phyloP scores from a whole-genome alignment of 2,329 filamentous ascomycete species.

The Phialophora verrucosa region DNA sequence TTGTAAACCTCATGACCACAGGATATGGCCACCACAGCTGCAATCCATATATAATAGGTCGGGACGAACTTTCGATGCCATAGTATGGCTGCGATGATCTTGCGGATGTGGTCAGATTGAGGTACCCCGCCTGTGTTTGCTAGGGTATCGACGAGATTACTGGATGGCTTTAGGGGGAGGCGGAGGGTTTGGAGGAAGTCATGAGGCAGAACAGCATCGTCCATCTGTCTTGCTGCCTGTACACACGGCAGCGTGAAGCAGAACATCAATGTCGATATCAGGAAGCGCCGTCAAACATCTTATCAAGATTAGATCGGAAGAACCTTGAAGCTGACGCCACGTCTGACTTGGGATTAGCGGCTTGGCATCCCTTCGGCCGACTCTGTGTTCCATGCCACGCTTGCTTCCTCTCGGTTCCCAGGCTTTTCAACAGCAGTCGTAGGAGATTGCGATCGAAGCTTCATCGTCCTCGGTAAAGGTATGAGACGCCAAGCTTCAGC shows the following conservation, averaged over 20 bases:
- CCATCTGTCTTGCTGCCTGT: slow-evolving; percentile 4
- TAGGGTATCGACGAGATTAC: slow-evolving; percentile 21
- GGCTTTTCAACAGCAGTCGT: not conserved
- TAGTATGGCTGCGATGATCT: slow-evolving; percentile 32
- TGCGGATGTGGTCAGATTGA: slow-evolving; percentile 25
- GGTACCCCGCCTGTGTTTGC: slow-evolving; percentile 17
- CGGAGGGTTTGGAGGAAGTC: slow-evolving; percentile 12
- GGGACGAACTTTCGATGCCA: slow-evolving; percentile 36
- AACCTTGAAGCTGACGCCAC: not conserved
- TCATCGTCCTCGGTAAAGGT: not conserved
- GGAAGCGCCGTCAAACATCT: slow-evolving; percentile 2
- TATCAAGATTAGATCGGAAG: slow-evolving; percentile 19
- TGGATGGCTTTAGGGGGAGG: slow-evolving; percentile 12
- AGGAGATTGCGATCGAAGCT: not conserved
- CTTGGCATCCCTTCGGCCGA: not conserved
- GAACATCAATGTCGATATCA: not conserved
- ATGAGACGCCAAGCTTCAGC: not conserved
- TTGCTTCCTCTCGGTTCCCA: not conserved
- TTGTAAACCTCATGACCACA: not conserved
- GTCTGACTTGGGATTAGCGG: not conserved
- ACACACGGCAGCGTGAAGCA: not conserved
- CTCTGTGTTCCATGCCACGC: not conserved
- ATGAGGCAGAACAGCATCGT: slow-evolving; percentile 12
- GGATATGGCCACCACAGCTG: slow-evolving; percentile 9
- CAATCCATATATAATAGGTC: slow-evolving; percentile 33